phyloP scores from a whole-genome alignment of 345 rosid species.

The Aquilaria yunnanensis region DNA sequence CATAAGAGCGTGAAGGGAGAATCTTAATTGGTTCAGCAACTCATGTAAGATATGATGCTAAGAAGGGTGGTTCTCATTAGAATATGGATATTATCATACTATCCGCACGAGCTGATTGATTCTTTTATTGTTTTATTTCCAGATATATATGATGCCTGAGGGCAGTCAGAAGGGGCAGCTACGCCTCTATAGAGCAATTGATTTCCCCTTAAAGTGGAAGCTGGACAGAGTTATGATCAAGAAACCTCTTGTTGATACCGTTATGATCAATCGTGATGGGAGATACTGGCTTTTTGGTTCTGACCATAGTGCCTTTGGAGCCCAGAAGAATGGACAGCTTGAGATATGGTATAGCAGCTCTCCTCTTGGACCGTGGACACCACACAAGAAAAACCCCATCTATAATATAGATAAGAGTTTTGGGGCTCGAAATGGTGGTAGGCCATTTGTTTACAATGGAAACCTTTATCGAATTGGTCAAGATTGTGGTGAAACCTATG shows the following conservation, averaged over 20 bases:
- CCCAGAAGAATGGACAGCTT: conserved; percentile 65
- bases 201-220: conserved; percentile 80
- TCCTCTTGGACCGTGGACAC: conserved; percentile 94
- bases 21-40: neutral
- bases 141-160: conserved; percentile 99
- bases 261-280: conserved; percentile 52
- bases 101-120: too few species aligned
- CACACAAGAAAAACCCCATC: conserved; percentile 85
- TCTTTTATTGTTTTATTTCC: conserved; percentile 10
- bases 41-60: neutral
- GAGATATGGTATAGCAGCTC: conserved; percentile 86
- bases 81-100: neutral
- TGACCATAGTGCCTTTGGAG: conserved; percentile 66
- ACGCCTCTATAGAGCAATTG: conserved; percentile 66
- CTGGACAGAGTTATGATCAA: conserved; percentile 57
- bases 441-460: conserved; percentile 63
- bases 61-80: neutral
- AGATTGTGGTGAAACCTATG: conserved; percentile 86
- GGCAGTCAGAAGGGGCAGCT: conserved; percentile 63
- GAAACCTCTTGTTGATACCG: conserved; percentile 69
- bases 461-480: conserved; percentile 91
- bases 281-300: conserved; percentile 83
- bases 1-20: neutral
- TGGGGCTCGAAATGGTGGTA: conserved; percentile 96
- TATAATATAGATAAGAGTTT: conserved; percentile 45